Conservation (phyloP, 2,329 filamentous ascomycete genomes). For the Colletotrichum musicola region DNA sequence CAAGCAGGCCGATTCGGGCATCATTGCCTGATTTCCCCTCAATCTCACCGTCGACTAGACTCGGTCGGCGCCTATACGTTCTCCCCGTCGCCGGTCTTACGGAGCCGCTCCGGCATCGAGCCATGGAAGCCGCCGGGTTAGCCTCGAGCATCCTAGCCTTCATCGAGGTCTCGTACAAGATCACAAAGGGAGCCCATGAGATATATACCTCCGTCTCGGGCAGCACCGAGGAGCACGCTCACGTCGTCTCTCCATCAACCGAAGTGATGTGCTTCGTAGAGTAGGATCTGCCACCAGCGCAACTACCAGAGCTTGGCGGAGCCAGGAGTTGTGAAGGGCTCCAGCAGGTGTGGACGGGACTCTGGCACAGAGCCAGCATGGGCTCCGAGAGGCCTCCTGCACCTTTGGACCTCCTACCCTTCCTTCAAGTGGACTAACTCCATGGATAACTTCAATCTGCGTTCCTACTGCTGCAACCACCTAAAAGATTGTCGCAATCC, state of each 20-base stretch:
- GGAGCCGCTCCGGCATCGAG: background rate
- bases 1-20: background rate
- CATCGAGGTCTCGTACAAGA: constrained; percentile 13
- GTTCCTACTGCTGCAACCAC: no score
- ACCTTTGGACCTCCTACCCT: no score
- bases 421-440: no score
- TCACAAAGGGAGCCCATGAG: background rate
- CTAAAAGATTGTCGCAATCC: no score
- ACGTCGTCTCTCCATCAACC: background rate
- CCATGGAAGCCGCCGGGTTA: background rate
- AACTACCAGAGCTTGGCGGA: no score
- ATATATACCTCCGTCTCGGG: constrained; percentile 1
- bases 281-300: no score
- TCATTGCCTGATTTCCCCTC: background rate
- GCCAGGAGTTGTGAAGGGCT: no score
- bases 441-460: no score
- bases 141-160: constrained; percentile 17
- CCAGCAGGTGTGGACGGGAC: no score
- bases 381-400: no score
- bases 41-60: background rate
- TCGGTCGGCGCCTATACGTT: background rate
- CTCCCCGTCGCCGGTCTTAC: background rate
- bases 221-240: constrained; percentile 32
- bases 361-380: no score
- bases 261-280: no score